Base-by-base conservation (phyloP, 305 asterid species). In the Fraxinus nigra region DNA sequence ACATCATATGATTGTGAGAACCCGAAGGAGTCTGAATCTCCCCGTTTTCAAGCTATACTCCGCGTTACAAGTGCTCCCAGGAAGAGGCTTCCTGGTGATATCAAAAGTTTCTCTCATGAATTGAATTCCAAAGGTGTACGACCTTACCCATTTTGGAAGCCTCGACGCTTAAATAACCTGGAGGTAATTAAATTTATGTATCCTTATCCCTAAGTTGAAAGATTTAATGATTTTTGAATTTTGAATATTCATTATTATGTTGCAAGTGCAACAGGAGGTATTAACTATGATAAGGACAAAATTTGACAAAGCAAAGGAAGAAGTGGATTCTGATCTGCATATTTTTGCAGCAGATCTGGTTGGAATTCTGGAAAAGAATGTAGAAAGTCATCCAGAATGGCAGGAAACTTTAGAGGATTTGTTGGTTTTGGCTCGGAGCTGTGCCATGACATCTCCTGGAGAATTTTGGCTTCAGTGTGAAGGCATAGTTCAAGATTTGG, bases 391-490 rank as follows among this genome's bases (percentile, higher is more conserved):
- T 88, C 98, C 99, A 77, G 97, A 93, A 38, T 95, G 98, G 98
- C 98, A 93, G 89, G 98, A 95, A 91, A 93, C 93, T 46, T 91
- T 97, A 76, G 98, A 97, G 90, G 99, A 97, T 88, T 88, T 97
- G 86, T 93, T 97, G 76, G 91, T 97, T 33, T 88, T 95, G 88
- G 92, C 99, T 85, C 92, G 98, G 79, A 93, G 93, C 86, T 97
- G 99, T 89, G 99, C 98, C 70, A 95, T 97, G 98, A 89, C 95
- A 65, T 87, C 97, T 79, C 92, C 99, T 34, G 97, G 97, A 69
- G 99, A 97, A 76, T 97, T 97, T 89, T 97, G 99, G 99, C 95
- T 97, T 82, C 97, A 95, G 83, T 97, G 99, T 89, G 99, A 97
- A 88, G 93, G 99, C 90, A 97, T 95, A 76, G 99, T 97, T 84